A percentile compares a stretch with the other conserved stretches of the same genome.
Conservation (phyloP, 495 filamentous ascomycete species). For the Staphylotrichum tortipilum region DNA sequence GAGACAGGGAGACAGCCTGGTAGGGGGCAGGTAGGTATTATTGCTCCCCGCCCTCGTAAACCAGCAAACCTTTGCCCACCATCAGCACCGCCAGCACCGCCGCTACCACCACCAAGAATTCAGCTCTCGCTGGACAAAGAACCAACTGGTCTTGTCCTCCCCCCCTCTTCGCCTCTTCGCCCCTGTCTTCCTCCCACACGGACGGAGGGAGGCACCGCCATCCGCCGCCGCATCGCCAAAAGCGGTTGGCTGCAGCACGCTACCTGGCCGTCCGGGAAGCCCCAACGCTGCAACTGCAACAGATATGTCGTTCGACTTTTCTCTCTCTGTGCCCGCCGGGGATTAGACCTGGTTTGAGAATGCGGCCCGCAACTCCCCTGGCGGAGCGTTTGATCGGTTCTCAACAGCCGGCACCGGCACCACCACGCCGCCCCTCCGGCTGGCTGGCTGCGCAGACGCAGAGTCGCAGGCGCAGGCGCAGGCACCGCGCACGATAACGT, state of each 20-base stretch:
- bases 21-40: no score
- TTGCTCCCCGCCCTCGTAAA: background rate
- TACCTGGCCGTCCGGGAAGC: conserved; percentile 2
- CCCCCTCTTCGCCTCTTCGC: background rate
- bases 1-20: no score
- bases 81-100: no score
- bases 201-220: background rate
- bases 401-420: conserved; percentile 2
- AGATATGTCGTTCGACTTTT: conserved; percentile 1
- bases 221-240: conserved; percentile 1
- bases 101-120: background rate
- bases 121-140: background rate
- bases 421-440: no score
- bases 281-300: background rate
- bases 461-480: no score
- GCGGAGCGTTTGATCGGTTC: background rate
- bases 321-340: background rate
- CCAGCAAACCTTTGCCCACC: background rate
- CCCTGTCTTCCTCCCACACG: no score
- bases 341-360: background rate
- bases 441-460: no score
- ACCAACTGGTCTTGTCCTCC: background rate
- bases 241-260: conserved; percentile 15
- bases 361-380: background rate
- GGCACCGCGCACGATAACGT: no score